Evolutionary conservation across 495 filamentous ascomycete species (phyloP), one percentile per base, ranked within the genome.

Genomic region (Podospora pseudoanserina): DNA sequence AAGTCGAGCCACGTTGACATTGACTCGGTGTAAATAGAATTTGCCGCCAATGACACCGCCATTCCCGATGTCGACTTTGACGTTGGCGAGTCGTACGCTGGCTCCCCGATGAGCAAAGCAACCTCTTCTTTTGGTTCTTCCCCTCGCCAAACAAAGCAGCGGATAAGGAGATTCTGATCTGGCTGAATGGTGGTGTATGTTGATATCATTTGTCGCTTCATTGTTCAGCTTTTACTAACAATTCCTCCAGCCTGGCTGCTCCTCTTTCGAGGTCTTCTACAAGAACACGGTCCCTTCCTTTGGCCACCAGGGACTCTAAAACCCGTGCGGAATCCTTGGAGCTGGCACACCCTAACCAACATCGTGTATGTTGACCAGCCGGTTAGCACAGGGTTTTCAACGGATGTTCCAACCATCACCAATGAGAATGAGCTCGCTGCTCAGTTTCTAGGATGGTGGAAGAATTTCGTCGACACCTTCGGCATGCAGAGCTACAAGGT

Each of bases 51-150:
- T 73, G 90, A 89, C 7, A 84, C 81, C 4, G 80, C 76, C 3
- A 87, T 93, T 63, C 91, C 91, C 0, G 89, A 92, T 23, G 89
- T 93, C 2, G 78, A 87, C 67, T 93, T 92, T 67, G 87, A 93
- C 68, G 86, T 91, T 72, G 91, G 91, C 54, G 91, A 93, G 74
- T 89, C 86, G 0, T 93, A 93, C 70, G 87, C 91, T 28, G 91
- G 91, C 19, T 82, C 89, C 74, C 81, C 1, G 79, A 85, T 28
- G 83, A 86, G 70, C 79, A 79, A 1, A 82, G 83, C 60, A 74
- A 85, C 64, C 77, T 93, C n/a, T 92, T 85, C 71, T 94, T 91
- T 74, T 94, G 91, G 90, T 92, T 89, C 78, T 92, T 90, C 69
- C 89, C 88, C 0, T 86, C 88, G 0, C 76, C 76, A 4, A 88